Evolutionary conservation across 2,329 filamentous ascomycete genomes (phyloP), one percentile per base, ranked within the genome.

Genomic region (Neofusicoccum umdonicola): DNA sequence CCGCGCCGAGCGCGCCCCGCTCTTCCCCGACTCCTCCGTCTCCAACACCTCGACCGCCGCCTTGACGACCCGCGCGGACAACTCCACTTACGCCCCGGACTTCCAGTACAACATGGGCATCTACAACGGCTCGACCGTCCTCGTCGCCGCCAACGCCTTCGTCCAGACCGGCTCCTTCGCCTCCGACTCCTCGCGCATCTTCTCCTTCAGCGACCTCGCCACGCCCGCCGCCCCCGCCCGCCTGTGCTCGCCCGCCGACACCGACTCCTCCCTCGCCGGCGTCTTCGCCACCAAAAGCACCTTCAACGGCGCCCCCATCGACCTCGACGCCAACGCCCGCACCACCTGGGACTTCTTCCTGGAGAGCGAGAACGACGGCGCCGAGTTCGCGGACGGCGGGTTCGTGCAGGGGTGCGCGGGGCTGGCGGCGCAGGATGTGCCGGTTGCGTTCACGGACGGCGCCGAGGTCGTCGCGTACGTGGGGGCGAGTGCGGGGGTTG

Each of bases 141-240:
- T 51, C 34, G 35, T 41, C 17, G 45, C 58, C 12, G 58, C 41
- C 17, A 62, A 62, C 35, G 31, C 58, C 34, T 62, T 62, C 45
- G 34, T 41, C 34, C 58, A 62, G 35, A 11, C 34, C 31, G 58
- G 47, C 58, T 13, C 56, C 3, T 13, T 47, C 42, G n/a, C 34
- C 17, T 15, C 37, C 12, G 58, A 62, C 19, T 31, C 45, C 31
- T 47, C 45, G n/a, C 58, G 58, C 58, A 41, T 62, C 35, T 51
- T 62, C 58, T 41, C 47, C 58, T 62, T 50, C 58, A 51, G 45
- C 19, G 58, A 62, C 58, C 58, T 62, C 7, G 35, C 58, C 17
- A 62, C 58, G 11, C 58, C 58, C 11, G 34, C 22, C 17, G n/a
- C 34, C 2, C 58, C 58, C n/a, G 58, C 58, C 2, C 19, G 8